phyloP scores from a whole-genome alignment of 345 rosid species.

The Hirschfeldia incana region DNA sequence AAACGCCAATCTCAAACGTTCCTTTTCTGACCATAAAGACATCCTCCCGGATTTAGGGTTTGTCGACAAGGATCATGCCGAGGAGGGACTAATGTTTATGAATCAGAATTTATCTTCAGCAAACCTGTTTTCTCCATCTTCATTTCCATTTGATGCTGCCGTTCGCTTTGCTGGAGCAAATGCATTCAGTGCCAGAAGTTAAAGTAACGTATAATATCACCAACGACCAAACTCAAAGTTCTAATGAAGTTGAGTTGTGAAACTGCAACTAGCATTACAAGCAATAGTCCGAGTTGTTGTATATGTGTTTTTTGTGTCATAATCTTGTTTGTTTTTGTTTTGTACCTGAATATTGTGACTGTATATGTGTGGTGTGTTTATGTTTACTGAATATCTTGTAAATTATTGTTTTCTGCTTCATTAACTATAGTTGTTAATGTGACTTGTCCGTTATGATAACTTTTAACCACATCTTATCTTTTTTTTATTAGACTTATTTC shows the following conservation, averaged over 20 bases:
- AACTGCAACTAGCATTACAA: conserved; percentile 20
- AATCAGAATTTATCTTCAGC: conserved; percentile 21
- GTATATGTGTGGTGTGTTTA: conserved; percentile 22
- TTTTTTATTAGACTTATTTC: neutral
- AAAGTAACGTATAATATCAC: conserved; percentile 2
- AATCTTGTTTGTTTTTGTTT: neutral
- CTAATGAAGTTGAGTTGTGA: conserved; percentile 15
- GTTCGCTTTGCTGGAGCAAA: conserved; percentile 18
- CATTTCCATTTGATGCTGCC: conserved; percentile 18
- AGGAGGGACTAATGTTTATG: conserved; percentile 12
- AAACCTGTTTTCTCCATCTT: conserved; percentile 24
- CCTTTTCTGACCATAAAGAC: conserved; percentile 39
- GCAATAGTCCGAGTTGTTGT: conserved; percentile 10
- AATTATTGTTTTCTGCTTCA: neutral
- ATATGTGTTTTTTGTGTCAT: conserved; percentile 5
- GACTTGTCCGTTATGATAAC: neutral
- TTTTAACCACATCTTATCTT: neutral
- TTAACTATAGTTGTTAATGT: neutral
- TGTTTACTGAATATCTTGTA: neutral
- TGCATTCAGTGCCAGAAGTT: conserved; percentile 20
- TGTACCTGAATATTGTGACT: conserved; percentile 15
- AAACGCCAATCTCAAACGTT: conserved; percentile 41
- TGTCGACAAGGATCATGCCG: conserved; percentile 18
- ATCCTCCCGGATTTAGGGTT: conserved; percentile 34
- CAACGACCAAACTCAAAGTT: conserved; percentile 22